phyloP scores from a whole-genome alignment of 805 yeast genomes.

The Saccharomycopsis sp. region DNA sequence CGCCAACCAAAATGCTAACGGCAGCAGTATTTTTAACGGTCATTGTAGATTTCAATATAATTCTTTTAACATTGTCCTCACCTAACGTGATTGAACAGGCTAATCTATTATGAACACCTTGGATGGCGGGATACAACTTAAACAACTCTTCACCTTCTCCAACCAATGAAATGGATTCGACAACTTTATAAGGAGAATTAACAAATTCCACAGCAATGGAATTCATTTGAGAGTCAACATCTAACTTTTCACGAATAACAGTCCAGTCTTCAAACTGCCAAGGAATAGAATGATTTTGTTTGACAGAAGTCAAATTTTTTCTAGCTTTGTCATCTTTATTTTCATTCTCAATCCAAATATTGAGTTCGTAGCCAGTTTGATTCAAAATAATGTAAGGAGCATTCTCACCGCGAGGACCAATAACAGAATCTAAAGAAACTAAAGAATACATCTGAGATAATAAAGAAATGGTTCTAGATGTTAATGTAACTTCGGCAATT shows the following conservation, averaged over 20 bases:
- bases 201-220: conserved; percentile 52
- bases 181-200: conserved; percentile 43
- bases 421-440: conserved; percentile 39
- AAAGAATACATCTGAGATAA: conserved; percentile 57
- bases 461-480: conserved; percentile 73
- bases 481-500: conserved; percentile 67
- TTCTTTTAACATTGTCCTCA: conserved; percentile 68
- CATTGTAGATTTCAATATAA: conserved; percentile 70
- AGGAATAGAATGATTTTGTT: conserved; percentile 42
- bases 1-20: conserved; percentile 38
- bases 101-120: conserved; percentile 62
- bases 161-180: conserved; percentile 53
- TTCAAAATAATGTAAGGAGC: conserved; percentile 75
- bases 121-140: conserved; percentile 49
- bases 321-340: conserved; percentile 16
- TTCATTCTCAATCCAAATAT: conserved; percentile 55
- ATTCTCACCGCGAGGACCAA: conserved; percentile 63
- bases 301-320: conserved; percentile 25
- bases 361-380: conserved; percentile 76
- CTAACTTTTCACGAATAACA: conserved; percentile 67
- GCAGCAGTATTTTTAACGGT: conserved; percentile 58
- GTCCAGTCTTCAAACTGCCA: conserved; percentile 98
- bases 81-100: conserved; percentile 61
- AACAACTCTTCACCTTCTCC: conserved; percentile 78
- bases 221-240: conserved; percentile 51